Conservation (phyloP, 1,284 basidiomycete genomes). For the Sphaerobolus stellatus region DNA sequence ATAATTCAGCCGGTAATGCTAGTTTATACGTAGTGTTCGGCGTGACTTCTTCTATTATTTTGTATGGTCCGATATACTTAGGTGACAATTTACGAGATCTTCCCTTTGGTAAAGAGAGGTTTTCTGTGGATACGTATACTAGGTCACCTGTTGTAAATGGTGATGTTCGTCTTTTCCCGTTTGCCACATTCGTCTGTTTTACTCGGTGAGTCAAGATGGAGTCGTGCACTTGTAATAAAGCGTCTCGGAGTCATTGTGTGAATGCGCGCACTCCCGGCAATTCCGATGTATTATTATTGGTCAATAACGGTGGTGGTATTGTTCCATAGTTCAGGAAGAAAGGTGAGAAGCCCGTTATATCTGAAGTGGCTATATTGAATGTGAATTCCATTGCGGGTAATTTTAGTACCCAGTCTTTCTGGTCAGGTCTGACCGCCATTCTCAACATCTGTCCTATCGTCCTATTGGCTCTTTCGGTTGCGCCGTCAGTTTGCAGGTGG, state of each 20-base stretch:
- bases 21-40: conserved; percentile 8
- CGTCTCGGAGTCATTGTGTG: conserved; percentile 23
- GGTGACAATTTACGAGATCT: conserved; percentile 26
- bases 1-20: conserved; percentile 15
- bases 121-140: conserved; percentile 33
- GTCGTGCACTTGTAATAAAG: conserved; percentile 33
- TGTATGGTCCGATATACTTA: conserved; percentile 28
- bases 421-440: conserved; percentile 29
- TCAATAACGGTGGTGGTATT: conserved; percentile 26
- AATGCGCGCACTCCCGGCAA: conserved; percentile 28
- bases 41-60: conserved; percentile 12
- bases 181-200: conserved; percentile 30
- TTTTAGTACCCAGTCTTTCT: conserved; percentile 38
- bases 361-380: conserved; percentile 26
- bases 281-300: conserved; percentile 25
- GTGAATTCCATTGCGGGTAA: conserved; percentile 40
- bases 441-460: conserved; percentile 41
- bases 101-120: conserved; percentile 24
- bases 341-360: conserved; percentile 27
- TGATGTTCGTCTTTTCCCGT: conserved; percentile 20
- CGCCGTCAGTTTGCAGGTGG: conserved; percentile 45
- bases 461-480: conserved; percentile 39
- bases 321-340: conserved; percentile 33
- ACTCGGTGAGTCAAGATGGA: conserved; percentile 29
- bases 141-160: conserved; percentile 27